A percentile compares a stretch with the other conserved stretches of the same genome.
These are phyloP conservation scores for Aspergillus sclerotioniger DNA, from an alignment of 495 filamentous ascomycete genomes.

Conservation along the genomic window DNA sequence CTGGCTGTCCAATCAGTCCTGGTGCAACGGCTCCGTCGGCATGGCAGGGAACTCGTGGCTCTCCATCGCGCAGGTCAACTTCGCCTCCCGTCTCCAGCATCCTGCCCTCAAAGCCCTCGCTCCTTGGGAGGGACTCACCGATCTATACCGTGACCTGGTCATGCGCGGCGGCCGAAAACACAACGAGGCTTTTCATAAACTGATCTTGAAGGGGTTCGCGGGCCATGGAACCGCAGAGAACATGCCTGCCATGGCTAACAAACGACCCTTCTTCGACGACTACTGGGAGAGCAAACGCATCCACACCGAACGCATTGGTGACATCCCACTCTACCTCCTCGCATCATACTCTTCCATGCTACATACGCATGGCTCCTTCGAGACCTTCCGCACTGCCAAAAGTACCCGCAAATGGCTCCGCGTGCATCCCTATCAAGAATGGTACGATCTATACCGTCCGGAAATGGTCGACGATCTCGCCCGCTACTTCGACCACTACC, in stretches of 20 bases:
- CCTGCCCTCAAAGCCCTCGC: constrained; percentile 38
- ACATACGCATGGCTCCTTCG: constrained; percentile 19
- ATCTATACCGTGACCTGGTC: constrained; percentile 31
- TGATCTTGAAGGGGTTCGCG: constrained; percentile 13
- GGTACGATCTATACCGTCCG: constrained; percentile 31
- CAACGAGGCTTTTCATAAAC: constrained; percentile 3
- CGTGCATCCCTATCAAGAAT: constrained; percentile 29
- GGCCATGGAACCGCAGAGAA: constrained; percentile 11
- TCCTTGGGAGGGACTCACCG: constrained; percentile 39
- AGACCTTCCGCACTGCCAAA: constrained; percentile 9
- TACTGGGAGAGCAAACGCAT: constrained; percentile 27
- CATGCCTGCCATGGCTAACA: constrained; percentile 11
- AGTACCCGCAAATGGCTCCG: constrained; percentile 31
- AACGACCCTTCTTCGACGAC: constrained; percentile 15
- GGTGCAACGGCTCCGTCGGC: constrained; percentile 25
- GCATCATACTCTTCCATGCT: constrained; percentile 26
- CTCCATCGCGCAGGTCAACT: constrained; percentile 36
- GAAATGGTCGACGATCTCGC: constrained; percentile 25
- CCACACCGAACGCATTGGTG: constrained; percentile 10
- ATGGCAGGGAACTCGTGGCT: constrained; percentile 27
- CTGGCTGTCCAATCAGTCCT: constrained; percentile 14
- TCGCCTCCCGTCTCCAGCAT: constrained; percentile 30
- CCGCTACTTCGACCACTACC: constrained; percentile 31
- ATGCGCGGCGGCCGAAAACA: constrained; percentile 14
- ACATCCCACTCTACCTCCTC: constrained; percentile 24